Evolutionary conservation across 1,284 basidiomycete species (phyloP), one percentile per base, ranked within the genome.

Genomic region (Clitocybe nebularis): DNA sequence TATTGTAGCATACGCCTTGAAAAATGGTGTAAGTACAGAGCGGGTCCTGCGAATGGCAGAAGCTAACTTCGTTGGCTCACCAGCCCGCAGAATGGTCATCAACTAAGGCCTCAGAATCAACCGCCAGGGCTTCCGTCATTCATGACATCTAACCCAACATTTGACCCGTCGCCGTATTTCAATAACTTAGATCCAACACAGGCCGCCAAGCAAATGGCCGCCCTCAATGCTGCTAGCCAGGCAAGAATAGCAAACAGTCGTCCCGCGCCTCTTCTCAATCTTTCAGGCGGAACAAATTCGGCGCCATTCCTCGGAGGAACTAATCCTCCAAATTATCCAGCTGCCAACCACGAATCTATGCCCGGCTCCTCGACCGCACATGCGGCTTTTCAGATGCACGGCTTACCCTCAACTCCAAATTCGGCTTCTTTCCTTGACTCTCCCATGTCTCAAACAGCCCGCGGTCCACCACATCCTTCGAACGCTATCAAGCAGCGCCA

Each of bases 151-250:
- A 54, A 59, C 43, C 35, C 60, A 41, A 36, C 53, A 25, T 62
- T 62, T 46, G 59, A 66, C 49, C 53, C 60, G 34, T 44, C 58
- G 21, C 56, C 56, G 47, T 55, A 64, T 52, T 64, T 76, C 68
- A 64, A 66, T 67, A 64, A 67, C 50, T 66, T 79, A 46, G 77
- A 79, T 57, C 62, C 72, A 46, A 68, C 68, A 36, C 69, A 74
- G 34, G 75, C 75, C 41, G 79, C 81, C 47, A 88, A 86, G 60
- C 86, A 89, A 64, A 84, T 87, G 76, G 81, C 81, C 25, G 79
- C 80, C 11, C 75, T 89, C 52, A 79, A 69, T 54, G 80, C 75
- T 42, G 80, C 73, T 41, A 78, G 72, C 52, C 69, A 79, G 51
- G 77, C 76, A 54, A 76, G 82, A 61, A 75, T 78, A 58, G 63